Base-by-base conservation (phyloP, 2,329 filamentous ascomycete genomes). In the Epichloe scottii region DNA sequence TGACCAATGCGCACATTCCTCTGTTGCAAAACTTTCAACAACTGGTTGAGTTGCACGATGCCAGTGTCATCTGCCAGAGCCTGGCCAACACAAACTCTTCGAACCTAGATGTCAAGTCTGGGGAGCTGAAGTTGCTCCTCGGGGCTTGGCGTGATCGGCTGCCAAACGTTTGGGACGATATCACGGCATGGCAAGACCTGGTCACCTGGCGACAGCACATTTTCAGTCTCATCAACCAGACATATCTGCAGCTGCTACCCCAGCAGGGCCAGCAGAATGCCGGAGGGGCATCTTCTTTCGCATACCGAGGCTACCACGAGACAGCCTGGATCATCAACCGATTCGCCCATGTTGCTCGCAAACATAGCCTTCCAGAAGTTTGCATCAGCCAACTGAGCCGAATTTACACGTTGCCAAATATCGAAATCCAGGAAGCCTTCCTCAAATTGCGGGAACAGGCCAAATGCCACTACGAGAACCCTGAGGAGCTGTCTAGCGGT, bases 181-280 rank as follows among this genome's bases (percentile, higher is more conserved):
- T 99, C 67, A 95, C 94, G 57, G 89, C 93, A 39, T 99, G 93
- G 93, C 93, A 98, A 66, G 94, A 98, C 64, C 74, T 99, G 40
- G 93, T 99, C n/a, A 98, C 93, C 1, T 99, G 93, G 93, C 83
- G 93, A 58, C 94, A 98, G 65, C 93, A 99, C 67, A 96, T 99
- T 54, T 99, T 99, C 72, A 86, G 89, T 52, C 78, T 98, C 23
- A 97, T 99, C 70, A 98, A 99, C 65, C 82, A 81, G 46, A 95
- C 89, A 0, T 99, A 98, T 63, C 78, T 99, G 11, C 80, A 82
- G 50, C 77, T 98, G 44, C 73, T 97, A 39, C 90, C 89, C 2
- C 83, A 80, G 17, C 84, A 87, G 61, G 83, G 85, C 4, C 65
- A 66, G 23, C 84, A 86, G 64, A 93, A 89, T 59, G 81, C 89